Evolutionary conservation across 2,329 filamentous ascomycete species (phyloP).

Genomic region (Colletotrichum spaethianum): DNA sequence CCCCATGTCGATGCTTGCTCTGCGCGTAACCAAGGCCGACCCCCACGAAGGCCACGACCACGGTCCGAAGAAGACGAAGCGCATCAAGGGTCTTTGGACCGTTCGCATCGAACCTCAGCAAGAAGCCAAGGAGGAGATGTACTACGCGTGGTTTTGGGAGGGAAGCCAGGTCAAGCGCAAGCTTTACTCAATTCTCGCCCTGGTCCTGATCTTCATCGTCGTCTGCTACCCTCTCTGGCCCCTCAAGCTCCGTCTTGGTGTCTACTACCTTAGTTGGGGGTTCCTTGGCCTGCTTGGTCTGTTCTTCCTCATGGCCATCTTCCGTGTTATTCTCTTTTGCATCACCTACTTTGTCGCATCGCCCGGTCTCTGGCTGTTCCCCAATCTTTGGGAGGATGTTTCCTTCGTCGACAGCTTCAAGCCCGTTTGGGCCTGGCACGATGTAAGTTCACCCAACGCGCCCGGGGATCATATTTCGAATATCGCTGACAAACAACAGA

Average conservation of each 20-base stretch:
- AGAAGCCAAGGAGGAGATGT: slow-evolving; percentile 86
- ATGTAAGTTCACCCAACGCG: slow-evolving; percentile 69
- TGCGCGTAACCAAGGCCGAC: slow-evolving; percentile 89
- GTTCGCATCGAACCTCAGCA: slow-evolving; percentile 97
- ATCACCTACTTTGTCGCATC: slow-evolving; percentile 88
- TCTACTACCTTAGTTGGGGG: slow-evolving; percentile 97
- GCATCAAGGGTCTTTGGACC: slow-evolving; percentile 95
- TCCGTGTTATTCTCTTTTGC: slow-evolving; percentile 94
- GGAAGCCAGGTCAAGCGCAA: slow-evolving; percentile 95
- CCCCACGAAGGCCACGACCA: slow-evolving; percentile 82
- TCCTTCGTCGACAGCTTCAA: slow-evolving; percentile 98
- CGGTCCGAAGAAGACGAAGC: slow-evolving; percentile 82
- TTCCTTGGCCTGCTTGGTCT: slow-evolving; percentile 90
- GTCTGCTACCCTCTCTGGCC: slow-evolving; percentile 99
- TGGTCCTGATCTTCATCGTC: slow-evolving; percentile 86
- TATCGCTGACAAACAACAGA: slow-evolving; percentile 45
- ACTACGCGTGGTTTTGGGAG: slow-evolving; percentile 98
- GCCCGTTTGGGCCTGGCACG: slow-evolving; percentile 98
- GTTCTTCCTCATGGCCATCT: slow-evolving; percentile 98
- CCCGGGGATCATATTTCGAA: background rate
- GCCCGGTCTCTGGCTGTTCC: slow-evolving; percentile 97
- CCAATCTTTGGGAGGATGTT: slow-evolving; percentile 98
- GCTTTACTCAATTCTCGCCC: slow-evolving; percentile 87
- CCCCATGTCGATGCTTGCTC: slow-evolving; percentile 92
- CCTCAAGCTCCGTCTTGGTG: slow-evolving; percentile 88